Evolutionary conservation across 768 basidiomycete genomes (phyloP).

Genomic region (Suillus subalutaceus): DNA sequence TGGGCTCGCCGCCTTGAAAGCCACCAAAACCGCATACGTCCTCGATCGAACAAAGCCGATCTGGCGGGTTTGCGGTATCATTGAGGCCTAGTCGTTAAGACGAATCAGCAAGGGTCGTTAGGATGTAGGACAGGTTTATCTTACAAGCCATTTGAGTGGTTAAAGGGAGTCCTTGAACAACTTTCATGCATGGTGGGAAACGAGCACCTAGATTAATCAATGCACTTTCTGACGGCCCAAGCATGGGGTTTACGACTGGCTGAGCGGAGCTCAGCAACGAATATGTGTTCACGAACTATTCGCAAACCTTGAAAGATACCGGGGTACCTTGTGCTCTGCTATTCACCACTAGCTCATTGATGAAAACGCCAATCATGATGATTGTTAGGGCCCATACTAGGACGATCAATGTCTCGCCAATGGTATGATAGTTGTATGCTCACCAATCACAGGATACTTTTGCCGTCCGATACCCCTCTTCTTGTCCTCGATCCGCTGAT

Average conservation of each 20-base stretch:
- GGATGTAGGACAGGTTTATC: slow-evolving; percentile 22
- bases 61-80: slow-evolving; percentile 80
- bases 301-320: slow-evolving; percentile 77
- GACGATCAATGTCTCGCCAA: slow-evolving; percentile 1
- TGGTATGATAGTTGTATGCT: slow-evolving; percentile 22
- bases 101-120: slow-evolving; percentile 16
- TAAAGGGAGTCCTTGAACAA: slow-evolving; percentile 55
- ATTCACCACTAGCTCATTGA: slow-evolving; percentile 86
- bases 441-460: slow-evolving; percentile 76
- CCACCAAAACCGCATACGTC: slow-evolving; percentile 91
- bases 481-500: slow-evolving; percentile 88
- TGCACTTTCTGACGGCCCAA: slow-evolving; percentile 85
- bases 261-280: slow-evolving; percentile 31
- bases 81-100: slow-evolving; percentile 59
- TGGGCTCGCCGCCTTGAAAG: slow-evolving; percentile 45
- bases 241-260: slow-evolving; percentile 86
- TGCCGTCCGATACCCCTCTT: slow-evolving; percentile 84
- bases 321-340: slow-evolving; percentile 75
- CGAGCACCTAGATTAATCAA: slow-evolving; percentile 89
- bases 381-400: slow-evolving; percentile 66
- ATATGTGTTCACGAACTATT: neutral
- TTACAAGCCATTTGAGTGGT: slow-evolving; percentile 62
- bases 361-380: slow-evolving; percentile 73
- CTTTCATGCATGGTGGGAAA: slow-evolving; percentile 92
- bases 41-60: slow-evolving; percentile 71